phyloP scores from a whole-genome alignment of 345 rosid genomes.

The Syzygium oleosum region DNA sequence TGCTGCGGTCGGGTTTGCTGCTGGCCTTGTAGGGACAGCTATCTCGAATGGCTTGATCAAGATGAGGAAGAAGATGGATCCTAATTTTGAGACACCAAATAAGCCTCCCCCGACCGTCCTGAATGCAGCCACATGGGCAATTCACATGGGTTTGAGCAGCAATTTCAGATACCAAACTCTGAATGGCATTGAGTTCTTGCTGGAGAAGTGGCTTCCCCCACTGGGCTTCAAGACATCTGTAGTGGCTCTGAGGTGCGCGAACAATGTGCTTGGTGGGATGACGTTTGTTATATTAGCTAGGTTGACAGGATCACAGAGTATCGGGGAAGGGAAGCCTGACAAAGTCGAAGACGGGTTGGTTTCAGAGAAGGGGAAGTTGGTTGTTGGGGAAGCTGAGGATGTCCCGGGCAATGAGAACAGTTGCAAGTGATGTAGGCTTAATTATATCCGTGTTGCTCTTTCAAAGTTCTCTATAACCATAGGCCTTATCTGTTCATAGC shows the following conservation, averaged over 20 bases:
- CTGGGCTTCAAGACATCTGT: constrained; percentile 76
- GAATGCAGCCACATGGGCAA: constrained; percentile 83
- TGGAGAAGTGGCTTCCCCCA: constrained; percentile 52
- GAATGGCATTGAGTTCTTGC: constrained; percentile 72
- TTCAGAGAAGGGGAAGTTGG: constrained; percentile 28
- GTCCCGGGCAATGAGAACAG: constrained; percentile 7
- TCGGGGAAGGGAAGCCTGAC: constrained; percentile 12
- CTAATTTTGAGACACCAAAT: constrained; percentile 76
- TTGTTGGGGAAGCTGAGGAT: constrained; percentile 6
- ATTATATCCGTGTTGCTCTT: not conserved
- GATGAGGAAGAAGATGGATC: constrained; percentile 97
- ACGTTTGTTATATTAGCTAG: constrained; percentile 87
- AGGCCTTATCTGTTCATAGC: not conserved
- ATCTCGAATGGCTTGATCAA: constrained; percentile 73
- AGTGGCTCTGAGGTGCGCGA: constrained; percentile 64
- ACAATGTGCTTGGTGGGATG: constrained; percentile 88
- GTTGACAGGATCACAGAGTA: constrained; percentile 86
- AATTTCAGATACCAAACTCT: constrained; percentile 88
- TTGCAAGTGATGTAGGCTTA: not conserved
- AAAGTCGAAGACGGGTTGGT: constrained; percentile 3
- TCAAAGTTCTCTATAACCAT: not conserved
- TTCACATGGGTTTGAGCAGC: constrained; percentile 89
- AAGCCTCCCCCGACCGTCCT: constrained; percentile 82
- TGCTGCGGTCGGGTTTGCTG: constrained; percentile 84
- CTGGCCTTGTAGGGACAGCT: constrained; percentile 86